Conservation (phyloP, 768 basidiomycete species). For the Mycena maculata region DNA sequence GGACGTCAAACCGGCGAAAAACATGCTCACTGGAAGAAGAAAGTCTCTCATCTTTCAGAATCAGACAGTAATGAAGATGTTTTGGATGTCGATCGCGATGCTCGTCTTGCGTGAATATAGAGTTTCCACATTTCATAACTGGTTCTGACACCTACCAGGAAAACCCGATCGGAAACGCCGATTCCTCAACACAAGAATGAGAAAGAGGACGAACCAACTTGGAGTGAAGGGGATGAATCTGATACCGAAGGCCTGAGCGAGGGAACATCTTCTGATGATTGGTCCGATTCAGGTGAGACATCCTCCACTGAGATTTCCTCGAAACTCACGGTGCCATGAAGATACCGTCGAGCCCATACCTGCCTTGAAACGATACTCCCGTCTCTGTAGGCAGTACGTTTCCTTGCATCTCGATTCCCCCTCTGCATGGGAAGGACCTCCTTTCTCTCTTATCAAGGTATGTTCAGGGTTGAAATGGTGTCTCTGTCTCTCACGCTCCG, state of each 20-base stretch:
- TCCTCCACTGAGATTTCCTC: neutral
- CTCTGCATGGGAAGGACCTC: constrained; percentile 58
- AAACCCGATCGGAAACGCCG: constrained; percentile 63
- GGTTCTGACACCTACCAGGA: constrained; percentile 46
- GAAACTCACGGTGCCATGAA: neutral
- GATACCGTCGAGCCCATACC: constrained; percentile 29
- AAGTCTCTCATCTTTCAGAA: constrained; percentile 61
- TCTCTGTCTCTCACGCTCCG: neutral
- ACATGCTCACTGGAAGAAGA: constrained; percentile 30
- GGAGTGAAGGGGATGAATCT: constrained; percentile 82
- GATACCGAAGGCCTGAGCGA: constrained; percentile 80
- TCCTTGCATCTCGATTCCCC: constrained; percentile 47
- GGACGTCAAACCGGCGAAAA: neutral
- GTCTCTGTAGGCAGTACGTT: constrained; percentile 61
- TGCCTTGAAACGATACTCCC: constrained; percentile 60
- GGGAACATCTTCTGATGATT: constrained; percentile 57
- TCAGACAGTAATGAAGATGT: constrained; percentile 74
- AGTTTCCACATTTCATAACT: constrained; percentile 1
- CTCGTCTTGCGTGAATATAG: constrained; percentile 70
- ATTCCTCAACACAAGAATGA: constrained; percentile 57
- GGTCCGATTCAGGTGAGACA: constrained; percentile 59
- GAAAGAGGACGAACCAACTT: constrained; percentile 60
- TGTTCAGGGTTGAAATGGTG: constrained; percentile 22
- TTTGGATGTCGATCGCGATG: constrained; percentile 77
- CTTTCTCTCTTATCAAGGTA: constrained; percentile 61